Conservation (phyloP, 177 flowering plant genomes). For the Vitis hybrid region DNA sequence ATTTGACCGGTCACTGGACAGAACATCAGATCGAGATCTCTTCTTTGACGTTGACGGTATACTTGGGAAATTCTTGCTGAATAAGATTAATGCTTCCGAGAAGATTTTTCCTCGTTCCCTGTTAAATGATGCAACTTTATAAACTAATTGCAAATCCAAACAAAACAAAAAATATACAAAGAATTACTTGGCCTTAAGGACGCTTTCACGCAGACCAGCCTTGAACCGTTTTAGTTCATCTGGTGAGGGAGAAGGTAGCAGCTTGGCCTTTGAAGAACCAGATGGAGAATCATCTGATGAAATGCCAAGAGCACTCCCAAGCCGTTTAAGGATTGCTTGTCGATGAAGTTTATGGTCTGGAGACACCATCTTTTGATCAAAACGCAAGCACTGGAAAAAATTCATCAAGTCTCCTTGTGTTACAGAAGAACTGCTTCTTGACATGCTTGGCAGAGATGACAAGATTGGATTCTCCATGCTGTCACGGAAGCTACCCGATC, state of each 20-base stretch:
- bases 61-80: slow-evolving; percentile 62
- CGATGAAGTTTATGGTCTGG: slow-evolving; percentile 57
- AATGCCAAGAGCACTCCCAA: slow-evolving; percentile 53
- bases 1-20: slow-evolving; percentile 49
- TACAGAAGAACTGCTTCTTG: slow-evolving; percentile 47
- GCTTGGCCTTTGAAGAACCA: slow-evolving; percentile 50
- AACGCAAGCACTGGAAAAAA: slow-evolving; percentile 61
- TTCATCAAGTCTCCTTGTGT: slow-evolving; percentile 50
- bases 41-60: slow-evolving; percentile 59
- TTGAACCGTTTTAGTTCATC: slow-evolving; percentile 71
- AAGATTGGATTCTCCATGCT: slow-evolving; percentile 58
- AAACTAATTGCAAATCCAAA: slow-evolving; percentile 9
- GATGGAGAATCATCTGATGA: slow-evolving; percentile 55
- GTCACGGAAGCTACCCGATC: slow-evolving; percentile 76
- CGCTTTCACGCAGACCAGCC: slow-evolving; percentile 50
- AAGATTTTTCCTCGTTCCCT: slow-evolving; percentile 66
- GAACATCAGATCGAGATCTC: slow-evolving; percentile 67
- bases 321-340: slow-evolving; percentile 56
- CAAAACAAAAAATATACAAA: slow-evolving; percentile 8
- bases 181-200: slow-evolving; percentile 63
- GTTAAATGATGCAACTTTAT: slow-evolving; percentile 19
- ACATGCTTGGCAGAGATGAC: slow-evolving; percentile 63
- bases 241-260: slow-evolving; percentile 35
- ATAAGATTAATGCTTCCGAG: slow-evolving; percentile 46
- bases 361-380: slow-evolving; percentile 54